These are phyloP conservation scores for Saururus chinensis DNA, from an alignment of 164 flowering plant genomes.

Conservation along the genomic window DNA sequence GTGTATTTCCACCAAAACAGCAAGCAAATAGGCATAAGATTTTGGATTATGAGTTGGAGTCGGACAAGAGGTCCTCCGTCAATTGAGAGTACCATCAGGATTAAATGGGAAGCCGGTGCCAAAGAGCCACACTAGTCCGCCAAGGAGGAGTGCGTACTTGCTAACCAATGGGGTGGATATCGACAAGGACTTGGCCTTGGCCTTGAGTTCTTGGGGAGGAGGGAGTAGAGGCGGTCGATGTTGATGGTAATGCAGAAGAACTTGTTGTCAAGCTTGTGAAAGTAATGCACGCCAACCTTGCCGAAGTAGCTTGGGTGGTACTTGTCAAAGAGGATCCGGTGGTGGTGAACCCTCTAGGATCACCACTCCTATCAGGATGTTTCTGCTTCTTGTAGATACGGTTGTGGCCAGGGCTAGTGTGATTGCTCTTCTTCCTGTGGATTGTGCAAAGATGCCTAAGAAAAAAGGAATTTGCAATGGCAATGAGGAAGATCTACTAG, in stretches of 20 bases:
- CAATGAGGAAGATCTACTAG: too few species aligned
- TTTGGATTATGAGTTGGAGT: too few species aligned
- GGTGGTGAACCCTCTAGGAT: constrained; percentile 15
- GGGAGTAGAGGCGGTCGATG: constrained; percentile 11
- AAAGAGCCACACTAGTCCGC: too few species aligned
- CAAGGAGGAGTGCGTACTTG: too few species aligned
- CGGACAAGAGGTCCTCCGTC: too few species aligned
- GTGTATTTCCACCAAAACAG: too few species aligned
- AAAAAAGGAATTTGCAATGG: too few species aligned
- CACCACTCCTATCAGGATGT: constrained; percentile 14
- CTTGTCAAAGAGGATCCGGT: constrained; percentile 16
- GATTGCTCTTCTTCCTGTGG: constrained; percentile 15
- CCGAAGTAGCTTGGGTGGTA: constrained; percentile 18
- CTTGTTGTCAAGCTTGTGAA: constrained; percentile 15
- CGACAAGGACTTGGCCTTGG: neutral
- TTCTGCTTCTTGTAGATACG: constrained; percentile 14
- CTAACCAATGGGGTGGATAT: constrained; percentile 7
- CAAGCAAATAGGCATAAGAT: too few species aligned
- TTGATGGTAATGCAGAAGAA: constrained; percentile 14
- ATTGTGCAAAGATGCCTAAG: too few species aligned
- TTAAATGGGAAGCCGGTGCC: too few species aligned
- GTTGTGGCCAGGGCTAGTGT: constrained; percentile 13
- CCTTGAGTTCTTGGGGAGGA: constrained; percentile 7
- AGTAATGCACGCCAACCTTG: constrained; percentile 14
- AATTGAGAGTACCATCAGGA: too few species aligned